phyloP scores from a whole-genome alignment of 805 yeast species.

The Saccharomycopsis babjevae region DNA sequence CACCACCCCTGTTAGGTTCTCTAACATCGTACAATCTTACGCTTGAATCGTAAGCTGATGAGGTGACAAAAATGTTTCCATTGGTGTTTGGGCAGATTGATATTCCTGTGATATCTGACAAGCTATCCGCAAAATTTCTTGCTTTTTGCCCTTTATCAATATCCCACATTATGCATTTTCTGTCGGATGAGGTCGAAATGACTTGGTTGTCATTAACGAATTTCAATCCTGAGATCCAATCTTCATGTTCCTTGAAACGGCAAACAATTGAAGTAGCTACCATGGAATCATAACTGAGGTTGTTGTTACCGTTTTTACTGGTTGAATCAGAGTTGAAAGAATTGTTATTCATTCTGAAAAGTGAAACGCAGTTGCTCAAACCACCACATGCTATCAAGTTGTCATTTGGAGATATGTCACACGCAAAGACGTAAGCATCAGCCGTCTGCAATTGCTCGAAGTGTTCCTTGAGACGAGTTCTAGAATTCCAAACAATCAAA shows the following conservation, averaged over 20 bases:
- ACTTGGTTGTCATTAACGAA: conserved; percentile 49
- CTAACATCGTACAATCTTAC: conserved; percentile 60
- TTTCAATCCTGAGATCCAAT: conserved; percentile 67
- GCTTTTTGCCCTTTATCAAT: conserved; percentile 44
- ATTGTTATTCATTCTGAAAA: conserved; percentile 34
- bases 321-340: not conserved
- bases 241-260: conserved; percentile 67
- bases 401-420: conserved; percentile 63
- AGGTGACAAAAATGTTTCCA: conserved; percentile 38
- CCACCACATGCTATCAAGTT: conserved; percentile 72
- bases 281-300: conserved; percentile 2
- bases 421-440: conserved; percentile 69
- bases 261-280: conserved; percentile 11
- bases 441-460: conserved; percentile 36
- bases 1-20: conserved; percentile 26
- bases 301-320: not conserved
- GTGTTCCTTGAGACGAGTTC: conserved; percentile 51
- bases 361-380: conserved; percentile 65
- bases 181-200: conserved; percentile 47
- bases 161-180: conserved; percentile 77
- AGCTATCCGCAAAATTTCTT: conserved; percentile 51
- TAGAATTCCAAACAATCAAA: conserved; percentile 73
- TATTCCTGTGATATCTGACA: conserved; percentile 59
- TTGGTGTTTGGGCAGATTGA: conserved; percentile 20
- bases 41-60: conserved; percentile 33